phyloP scores from a whole-genome alignment of 2,329 filamentous ascomycete species.

The Aspergillus sp. region DNA sequence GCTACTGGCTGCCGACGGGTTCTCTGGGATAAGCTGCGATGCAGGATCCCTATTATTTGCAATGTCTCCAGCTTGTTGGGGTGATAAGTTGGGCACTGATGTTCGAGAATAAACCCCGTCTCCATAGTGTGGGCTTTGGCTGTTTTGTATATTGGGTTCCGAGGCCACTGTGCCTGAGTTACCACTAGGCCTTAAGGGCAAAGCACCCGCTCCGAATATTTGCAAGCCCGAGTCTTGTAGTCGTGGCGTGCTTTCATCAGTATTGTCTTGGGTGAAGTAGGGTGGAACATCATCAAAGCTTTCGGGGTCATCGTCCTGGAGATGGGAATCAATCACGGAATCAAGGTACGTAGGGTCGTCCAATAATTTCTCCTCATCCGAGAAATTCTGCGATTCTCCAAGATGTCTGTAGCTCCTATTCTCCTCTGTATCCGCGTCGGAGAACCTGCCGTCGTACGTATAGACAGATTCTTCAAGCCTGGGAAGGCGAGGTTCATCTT shows the following conservation, averaged over 20 bases:
- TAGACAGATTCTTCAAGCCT: slow-evolving; percentile 33
- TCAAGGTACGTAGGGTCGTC: slow-evolving; percentile 42
- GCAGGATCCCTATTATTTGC: not conserved
- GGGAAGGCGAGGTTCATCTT: slow-evolving; percentile 5
- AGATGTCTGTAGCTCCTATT: slow-evolving; percentile 24
- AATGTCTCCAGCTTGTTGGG: not conserved
- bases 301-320: slow-evolving; percentile 34
- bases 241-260: slow-evolving; percentile 18
- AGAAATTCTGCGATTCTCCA: slow-evolving; percentile 28
- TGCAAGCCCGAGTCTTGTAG: slow-evolving; percentile 19
- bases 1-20: slow-evolving; percentile 26
- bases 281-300: slow-evolving; percentile 18
- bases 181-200: not conserved
- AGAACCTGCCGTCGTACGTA: slow-evolving; percentile 42
- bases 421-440: slow-evolving; percentile 43
- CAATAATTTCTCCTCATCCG: slow-evolving; percentile 30
- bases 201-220: slow-evolving; percentile 1
- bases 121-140: not conserved
- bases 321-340: slow-evolving; percentile 36
- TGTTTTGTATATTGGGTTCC: not conserved
- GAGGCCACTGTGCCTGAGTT: not conserved
- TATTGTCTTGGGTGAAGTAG: slow-evolving; percentile 2
- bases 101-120: not conserved
- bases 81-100: slow-evolving; percentile 1
- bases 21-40: slow-evolving; percentile 13